These are phyloP conservation scores for Lyophyllum shimeji DNA, from an alignment of 768 basidiomycete genomes.

Conservation along the genomic window DNA sequence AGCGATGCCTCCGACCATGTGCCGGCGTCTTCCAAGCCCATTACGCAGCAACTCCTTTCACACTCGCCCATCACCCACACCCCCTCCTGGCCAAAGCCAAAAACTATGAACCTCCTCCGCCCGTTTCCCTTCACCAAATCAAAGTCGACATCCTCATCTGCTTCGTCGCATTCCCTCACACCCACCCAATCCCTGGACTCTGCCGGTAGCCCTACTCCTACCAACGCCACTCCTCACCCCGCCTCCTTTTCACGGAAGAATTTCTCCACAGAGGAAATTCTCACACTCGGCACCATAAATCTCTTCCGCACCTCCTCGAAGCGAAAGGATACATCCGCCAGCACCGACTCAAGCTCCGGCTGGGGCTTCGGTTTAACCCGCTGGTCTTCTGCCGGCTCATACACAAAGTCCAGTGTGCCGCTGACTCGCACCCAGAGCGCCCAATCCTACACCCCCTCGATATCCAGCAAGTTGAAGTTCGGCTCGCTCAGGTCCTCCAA, in stretches of 20 bases:
- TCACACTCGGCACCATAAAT: slow-evolving; percentile 37
- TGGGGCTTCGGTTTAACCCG: slow-evolving; percentile 21
- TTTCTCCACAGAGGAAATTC: slow-evolving; percentile 33
- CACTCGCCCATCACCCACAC: slow-evolving; percentile 16
- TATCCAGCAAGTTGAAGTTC: slow-evolving; percentile 15
- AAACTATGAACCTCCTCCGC: slow-evolving; percentile 17
- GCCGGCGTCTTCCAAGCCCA: slow-evolving; percentile 21
- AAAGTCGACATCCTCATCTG: slow-evolving; percentile 23
- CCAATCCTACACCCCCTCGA: slow-evolving; percentile 28
- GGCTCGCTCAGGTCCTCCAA: slow-evolving; percentile 7
- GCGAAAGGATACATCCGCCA: slow-evolving; percentile 15
- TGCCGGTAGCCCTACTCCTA: slow-evolving; percentile 10
- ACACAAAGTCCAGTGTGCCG: slow-evolving; percentile 24
- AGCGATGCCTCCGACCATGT: slow-evolving; percentile 12
- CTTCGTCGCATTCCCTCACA: slow-evolving; percentile 32
- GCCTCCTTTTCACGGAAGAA: slow-evolving; percentile 15
- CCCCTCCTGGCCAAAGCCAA: slow-evolving; percentile 28
- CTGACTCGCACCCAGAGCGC: slow-evolving; percentile 34
- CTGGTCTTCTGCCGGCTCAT: slow-evolving; percentile 25
- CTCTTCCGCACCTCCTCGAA: slow-evolving; percentile 37
- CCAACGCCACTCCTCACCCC: slow-evolving; percentile 18
- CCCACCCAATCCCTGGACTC: slow-evolving; percentile 37
- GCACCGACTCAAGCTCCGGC: background rate
- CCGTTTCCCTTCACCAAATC: slow-evolving; percentile 21
- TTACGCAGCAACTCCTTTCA: slow-evolving; percentile 25